A percentile compares a stretch with the other conserved stretches of the same genome.
phyloP scores from a whole-genome alignment of 306 rosid genomes.

The barrel medic (Medicago truncatula) region MtrunA17r5.0-ANR NC_053042.1:30361001-30361500 shows the following conservation, averaged over 20 bases:
- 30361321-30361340: conserved; percentile 3
- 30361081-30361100: too few relatives aligned
- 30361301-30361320: background rate
- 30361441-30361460: conserved; percentile 83
- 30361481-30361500: conserved; percentile 80
- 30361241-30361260: background rate
- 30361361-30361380: conserved; percentile 17
- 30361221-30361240: background rate
- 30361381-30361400: conserved; percentile 36
- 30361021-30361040: too few relatives aligned
- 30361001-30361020: too few relatives aligned
- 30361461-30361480: conserved; percentile 62
- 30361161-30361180: background rate
- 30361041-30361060: too few relatives aligned
- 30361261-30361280: background rate
- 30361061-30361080: too few relatives aligned
- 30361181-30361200: background rate
- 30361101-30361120: too few relatives aligned
- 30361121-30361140: too few relatives aligned
- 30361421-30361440: conserved; percentile 77
- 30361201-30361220: background rate
- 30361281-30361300: background rate
- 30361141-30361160: background rate
- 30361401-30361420: conserved; percentile 13
- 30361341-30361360: background rate